These are phyloP conservation scores for Pseudogymnoascus sp. DNA, from an alignment of 2,329 filamentous ascomycete genomes.

Conservation along the genomic window DNA sequence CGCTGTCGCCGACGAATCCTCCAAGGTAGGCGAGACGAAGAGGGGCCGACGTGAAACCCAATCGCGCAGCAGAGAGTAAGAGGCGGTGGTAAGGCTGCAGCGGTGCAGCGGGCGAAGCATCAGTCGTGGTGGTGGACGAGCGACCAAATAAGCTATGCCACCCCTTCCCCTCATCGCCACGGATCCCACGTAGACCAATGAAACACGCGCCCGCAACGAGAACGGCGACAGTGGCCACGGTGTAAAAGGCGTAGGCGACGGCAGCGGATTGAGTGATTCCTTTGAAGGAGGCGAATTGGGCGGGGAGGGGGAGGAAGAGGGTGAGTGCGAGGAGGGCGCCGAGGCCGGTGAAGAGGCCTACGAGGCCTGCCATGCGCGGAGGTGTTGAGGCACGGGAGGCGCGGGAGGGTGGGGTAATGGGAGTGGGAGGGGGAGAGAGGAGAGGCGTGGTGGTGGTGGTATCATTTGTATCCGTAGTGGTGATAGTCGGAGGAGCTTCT, in stretches of 20 bases:
- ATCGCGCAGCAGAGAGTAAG: constrained; percentile 54
- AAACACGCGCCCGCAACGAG: constrained; percentile 68
- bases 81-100: constrained; percentile 54
- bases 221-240: constrained; percentile 69
- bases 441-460: not conserved
- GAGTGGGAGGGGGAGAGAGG: not conserved
- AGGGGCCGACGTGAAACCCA: constrained; percentile 68
- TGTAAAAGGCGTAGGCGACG: constrained; percentile 79
- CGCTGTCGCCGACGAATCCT: constrained; percentile 88
- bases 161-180: constrained; percentile 72
- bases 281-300: constrained; percentile 63
- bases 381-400: constrained; percentile 37
- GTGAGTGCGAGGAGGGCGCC: constrained; percentile 79
- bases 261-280: constrained; percentile 69
- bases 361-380: constrained; percentile 71
- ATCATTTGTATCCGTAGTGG: constrained; percentile 22
- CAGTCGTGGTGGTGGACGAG: constrained; percentile 15
- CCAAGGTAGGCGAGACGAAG: constrained; percentile 87
- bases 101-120: constrained; percentile 7
- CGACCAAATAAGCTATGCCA: constrained; percentile 52
- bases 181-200: constrained; percentile 62
- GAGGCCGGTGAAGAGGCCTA: constrained; percentile 87
- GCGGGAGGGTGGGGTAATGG: constrained; percentile 14
- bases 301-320: constrained; percentile 81
- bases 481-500: constrained; percentile 22